Percentiles rank a stretch among this genome's conserved stretches.
Conservation (phyloP, 139 green algal species). For the Chlorella sp. region DNA sequence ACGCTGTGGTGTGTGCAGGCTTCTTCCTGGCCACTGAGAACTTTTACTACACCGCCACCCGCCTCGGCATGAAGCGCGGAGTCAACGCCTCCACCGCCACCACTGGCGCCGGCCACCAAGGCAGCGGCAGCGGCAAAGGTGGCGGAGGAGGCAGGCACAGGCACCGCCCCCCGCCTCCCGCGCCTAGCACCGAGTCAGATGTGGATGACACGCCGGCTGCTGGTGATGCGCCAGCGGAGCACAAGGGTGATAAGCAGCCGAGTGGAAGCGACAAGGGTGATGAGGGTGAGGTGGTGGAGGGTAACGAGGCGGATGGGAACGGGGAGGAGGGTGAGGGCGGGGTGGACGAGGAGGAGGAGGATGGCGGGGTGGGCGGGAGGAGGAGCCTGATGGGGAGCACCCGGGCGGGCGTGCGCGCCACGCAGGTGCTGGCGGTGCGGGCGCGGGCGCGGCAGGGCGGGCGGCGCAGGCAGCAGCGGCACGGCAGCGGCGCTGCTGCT, state of each 20-base stretch:
- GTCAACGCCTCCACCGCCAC: not conserved
- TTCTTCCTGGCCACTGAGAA: slow-evolving; percentile 34
- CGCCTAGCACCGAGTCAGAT: not conserved
- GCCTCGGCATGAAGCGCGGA: slow-evolving; percentile 7
- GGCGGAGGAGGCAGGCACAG: too few relatives aligned
- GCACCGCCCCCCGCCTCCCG: not conserved
- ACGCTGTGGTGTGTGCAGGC: slow-evolving; percentile 2
- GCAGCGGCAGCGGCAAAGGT: not conserved
- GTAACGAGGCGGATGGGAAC: not conserved
- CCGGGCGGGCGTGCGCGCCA: too few relatives aligned
- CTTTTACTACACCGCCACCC: slow-evolving; percentile 33
- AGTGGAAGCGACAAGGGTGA: too few relatives aligned
- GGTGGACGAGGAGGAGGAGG: not conserved
- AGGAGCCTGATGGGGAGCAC: too few relatives aligned
- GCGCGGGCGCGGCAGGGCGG: too few relatives aligned
- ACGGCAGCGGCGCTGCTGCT: too few relatives aligned
- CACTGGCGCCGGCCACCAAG: not conserved
- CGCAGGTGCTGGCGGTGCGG: too few relatives aligned
- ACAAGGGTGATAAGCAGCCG: too few relatives aligned
- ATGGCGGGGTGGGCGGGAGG: not conserved
- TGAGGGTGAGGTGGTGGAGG: not conserved
- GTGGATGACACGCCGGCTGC: too few relatives aligned
- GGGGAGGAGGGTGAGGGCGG: not conserved
- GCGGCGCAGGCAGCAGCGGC: too few relatives aligned
- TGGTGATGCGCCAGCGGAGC: too few relatives aligned